A percentile compares a stretch with the other conserved stretches of the same genome.
Conservation (phyloP, 2,329 filamentous ascomycete genomes). For the Esteya vermicola region DNA sequence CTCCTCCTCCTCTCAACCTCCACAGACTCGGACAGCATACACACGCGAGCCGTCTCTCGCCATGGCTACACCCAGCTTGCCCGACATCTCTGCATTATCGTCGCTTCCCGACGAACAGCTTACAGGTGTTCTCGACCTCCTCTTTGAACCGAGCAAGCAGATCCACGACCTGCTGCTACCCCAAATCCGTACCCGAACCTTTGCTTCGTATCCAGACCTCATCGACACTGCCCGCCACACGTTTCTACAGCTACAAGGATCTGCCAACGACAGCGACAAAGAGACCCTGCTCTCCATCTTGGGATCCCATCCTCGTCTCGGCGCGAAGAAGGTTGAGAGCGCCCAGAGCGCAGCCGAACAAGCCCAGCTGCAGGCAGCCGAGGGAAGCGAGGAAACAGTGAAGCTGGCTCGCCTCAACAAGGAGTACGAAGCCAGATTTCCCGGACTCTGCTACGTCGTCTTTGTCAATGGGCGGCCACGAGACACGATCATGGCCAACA, state of each 20-base stretch:
- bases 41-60: too few species aligned
- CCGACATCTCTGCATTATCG: slow-evolving; percentile 40
- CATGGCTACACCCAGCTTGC: slow-evolving; percentile 28
- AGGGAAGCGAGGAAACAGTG: slow-evolving; percentile 39
- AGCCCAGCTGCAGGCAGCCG: slow-evolving; percentile 49
- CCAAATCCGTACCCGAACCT: slow-evolving; percentile 40
- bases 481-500: slow-evolving; percentile 65
- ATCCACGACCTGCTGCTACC: slow-evolving; percentile 62
- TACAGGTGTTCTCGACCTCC: slow-evolving; percentile 50
- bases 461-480: slow-evolving; percentile 77
- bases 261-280: slow-evolving; percentile 25
- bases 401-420: slow-evolving; percentile 51
- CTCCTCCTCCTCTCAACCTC: too few species aligned
- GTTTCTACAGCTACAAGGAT: slow-evolving; percentile 38
- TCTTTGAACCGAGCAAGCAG: slow-evolving; percentile 70
- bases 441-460: slow-evolving; percentile 75
- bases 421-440: slow-evolving; percentile 69
- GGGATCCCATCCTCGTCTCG: slow-evolving; percentile 69
- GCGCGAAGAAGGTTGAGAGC: slow-evolving; percentile 69
- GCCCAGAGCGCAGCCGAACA: slow-evolving; percentile 72
- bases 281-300: slow-evolving; percentile 56
- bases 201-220: slow-evolving; percentile 53
- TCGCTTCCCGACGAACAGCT: slow-evolving; percentile 40
- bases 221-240: slow-evolving; percentile 51
- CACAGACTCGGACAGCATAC: too few species aligned